Base-by-base conservation (phyloP, 1,139 yeast genomes). In the Schwanniomyces etchellsii region DNA sequence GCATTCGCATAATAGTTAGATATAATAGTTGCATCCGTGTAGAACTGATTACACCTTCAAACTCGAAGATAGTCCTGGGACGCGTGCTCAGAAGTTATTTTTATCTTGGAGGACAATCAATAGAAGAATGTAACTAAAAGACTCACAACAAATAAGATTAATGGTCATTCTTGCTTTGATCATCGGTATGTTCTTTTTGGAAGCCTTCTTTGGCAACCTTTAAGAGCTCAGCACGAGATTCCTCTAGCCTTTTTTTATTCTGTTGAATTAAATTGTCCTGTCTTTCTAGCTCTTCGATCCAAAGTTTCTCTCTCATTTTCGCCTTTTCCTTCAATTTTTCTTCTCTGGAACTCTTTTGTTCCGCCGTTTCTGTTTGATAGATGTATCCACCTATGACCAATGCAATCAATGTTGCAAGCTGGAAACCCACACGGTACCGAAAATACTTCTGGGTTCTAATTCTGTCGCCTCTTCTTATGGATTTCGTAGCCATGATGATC, bases 281-380 rank as follows among this genome's bases (percentile, higher is more conserved):
- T 60, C 95, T 74, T 51, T 88, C 74, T 52, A 88, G 69, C 53
- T 88, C 97, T 50, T 84, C 88, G 42, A 88, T 81, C 97, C 97
- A 88, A 46, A 88, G 54, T 46, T 65, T 68, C 50, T 88, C 96
- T 63, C 97, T 77, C 48, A 75, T 61, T 53, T 81, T 82, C 25
- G 97, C 95, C 75, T 73, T 83, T 54, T 70, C 84, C 39, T 77
- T 66, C 49, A 77, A 64, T 40, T 64, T 55, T 25, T 79, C 86
- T 45, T 78, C 86, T 34, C 73, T 69, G 13, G 77, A 50, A 47
- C 72, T 66, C 47, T 70, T 63, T 37, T 62, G 57, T 34, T 55
- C 57, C 6, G 37, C 44, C 3, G 61, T 40, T 36, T 65, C 72
- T 20, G 50, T 55, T 42, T 78, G 84, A 53, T 71, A 81, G 40